Conservation (phyloP, 441 rosid species). For the Bocquillonia castaneifolia region DNA sequence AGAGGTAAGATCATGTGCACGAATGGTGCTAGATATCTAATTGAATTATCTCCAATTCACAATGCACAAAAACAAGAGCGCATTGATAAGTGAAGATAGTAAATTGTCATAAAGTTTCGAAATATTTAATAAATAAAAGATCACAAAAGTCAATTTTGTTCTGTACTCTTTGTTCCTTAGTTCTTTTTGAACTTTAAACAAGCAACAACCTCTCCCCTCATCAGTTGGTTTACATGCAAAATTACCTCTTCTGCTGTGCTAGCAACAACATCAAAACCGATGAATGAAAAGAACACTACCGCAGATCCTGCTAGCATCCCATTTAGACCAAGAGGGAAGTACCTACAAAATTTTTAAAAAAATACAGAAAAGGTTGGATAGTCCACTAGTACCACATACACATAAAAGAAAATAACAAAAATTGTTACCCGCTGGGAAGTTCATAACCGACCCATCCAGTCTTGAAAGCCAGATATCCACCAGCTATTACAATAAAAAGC, state of each 20-base stretch:
- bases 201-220: background rate
- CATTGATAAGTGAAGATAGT: background rate
- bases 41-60: background rate
- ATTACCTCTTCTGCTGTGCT: constrained; percentile 87
- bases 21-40: background rate
- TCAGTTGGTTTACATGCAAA: background rate
- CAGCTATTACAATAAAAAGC: constrained; percentile 67
- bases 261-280: constrained; percentile 82
- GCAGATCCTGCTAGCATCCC: constrained; percentile 91
- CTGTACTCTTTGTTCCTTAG: background rate
- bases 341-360: constrained; percentile 36
- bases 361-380: constrained; percentile 10
- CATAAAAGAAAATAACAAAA: background rate
- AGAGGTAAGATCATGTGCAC: background rate
- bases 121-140: background rate
- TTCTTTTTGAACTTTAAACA: background rate
- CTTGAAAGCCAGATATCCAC: constrained; percentile 68
- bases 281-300: constrained; percentile 74
- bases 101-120: background rate
- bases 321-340: constrained; percentile 69
- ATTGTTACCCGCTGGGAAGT: constrained; percentile 57
- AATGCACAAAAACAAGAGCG: background rate
- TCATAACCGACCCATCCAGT: constrained; percentile 86
- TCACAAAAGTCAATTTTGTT: background rate
- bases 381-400: background rate